Evolutionary conservation across 768 basidiomycete species (phyloP).

Genomic region (Cystobasidium tubakii): DNA sequence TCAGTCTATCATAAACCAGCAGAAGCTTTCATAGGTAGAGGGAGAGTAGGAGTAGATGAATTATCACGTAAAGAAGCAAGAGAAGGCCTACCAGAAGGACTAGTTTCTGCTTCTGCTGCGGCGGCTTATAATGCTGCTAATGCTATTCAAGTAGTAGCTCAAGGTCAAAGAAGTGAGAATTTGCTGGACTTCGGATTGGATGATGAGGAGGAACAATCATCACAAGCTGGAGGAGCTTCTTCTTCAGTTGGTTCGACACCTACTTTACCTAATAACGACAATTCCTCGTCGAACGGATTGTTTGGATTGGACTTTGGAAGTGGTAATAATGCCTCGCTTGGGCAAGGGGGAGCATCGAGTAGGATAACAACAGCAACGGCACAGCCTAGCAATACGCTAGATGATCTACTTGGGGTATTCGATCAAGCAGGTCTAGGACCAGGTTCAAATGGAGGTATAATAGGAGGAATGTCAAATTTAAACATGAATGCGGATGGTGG

Average conservation of each 20-base stretch:
- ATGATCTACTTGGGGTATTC: constrained; percentile 41
- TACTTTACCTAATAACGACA: neutral
- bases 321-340: neutral
- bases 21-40: constrained; percentile 89
- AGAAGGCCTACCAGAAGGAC: constrained; percentile 53
- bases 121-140: constrained; percentile 70
- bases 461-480: neutral
- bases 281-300: constrained; percentile 8
- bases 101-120: constrained; percentile 43
- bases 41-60: constrained; percentile 75
- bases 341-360: neutral
- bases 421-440: constrained; percentile 31
- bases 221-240: neutral
- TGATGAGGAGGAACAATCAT: constrained; percentile 43
- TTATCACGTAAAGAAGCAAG: constrained; percentile 60
- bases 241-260: constrained; percentile 1
- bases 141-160: constrained; percentile 82
- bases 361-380: neutral
- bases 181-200: constrained; percentile 84
- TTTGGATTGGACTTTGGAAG: constrained; percentile 34
- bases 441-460: constrained; percentile 15
- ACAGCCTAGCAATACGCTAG: constrained; percentile 38
- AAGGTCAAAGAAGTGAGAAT: constrained; percentile 90
- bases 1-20: constrained; percentile 97
- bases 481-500: neutral